Conservation (phyloP, 2,329 filamentous ascomycete genomes). For the Pseudocercospora musae region DNA sequence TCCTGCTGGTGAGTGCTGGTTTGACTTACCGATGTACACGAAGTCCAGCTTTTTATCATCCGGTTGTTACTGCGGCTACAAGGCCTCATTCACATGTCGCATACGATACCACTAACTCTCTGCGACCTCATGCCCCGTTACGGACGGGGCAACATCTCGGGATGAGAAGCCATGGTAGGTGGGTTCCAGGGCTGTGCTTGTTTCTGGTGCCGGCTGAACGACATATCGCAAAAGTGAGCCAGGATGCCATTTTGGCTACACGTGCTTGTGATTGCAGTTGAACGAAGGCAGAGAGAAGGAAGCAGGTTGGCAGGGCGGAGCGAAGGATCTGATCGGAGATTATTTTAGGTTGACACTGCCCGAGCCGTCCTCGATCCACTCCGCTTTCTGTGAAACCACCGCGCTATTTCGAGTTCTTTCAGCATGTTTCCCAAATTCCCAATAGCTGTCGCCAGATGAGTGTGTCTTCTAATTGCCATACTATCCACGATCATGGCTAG, state of each 20-base stretch:
- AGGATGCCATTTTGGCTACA: background rate
- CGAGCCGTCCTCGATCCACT: background rate
- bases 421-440: background rate
- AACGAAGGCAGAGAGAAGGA: background rate
- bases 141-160: background rate
- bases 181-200: background rate
- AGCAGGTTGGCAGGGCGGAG: background rate
- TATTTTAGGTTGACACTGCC: background rate
- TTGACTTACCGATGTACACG: background rate
- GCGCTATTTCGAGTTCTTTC: background rate
- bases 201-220: background rate
- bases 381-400: background rate
- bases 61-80: background rate
- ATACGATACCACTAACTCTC: background rate
- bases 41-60: background rate
- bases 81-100: background rate
- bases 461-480: background rate
- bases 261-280: background rate
- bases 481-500: background rate
- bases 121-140: background rate
- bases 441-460: background rate
- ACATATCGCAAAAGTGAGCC: background rate
- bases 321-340: background rate
- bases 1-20: background rate
- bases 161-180: background rate